A percentile compares a stretch with the other conserved stretches of the same genome.
These are phyloP conservation scores for Melastoma candidum DNA, from an alignment of 441 rosid genomes.

Conservation along the genomic window DNA sequence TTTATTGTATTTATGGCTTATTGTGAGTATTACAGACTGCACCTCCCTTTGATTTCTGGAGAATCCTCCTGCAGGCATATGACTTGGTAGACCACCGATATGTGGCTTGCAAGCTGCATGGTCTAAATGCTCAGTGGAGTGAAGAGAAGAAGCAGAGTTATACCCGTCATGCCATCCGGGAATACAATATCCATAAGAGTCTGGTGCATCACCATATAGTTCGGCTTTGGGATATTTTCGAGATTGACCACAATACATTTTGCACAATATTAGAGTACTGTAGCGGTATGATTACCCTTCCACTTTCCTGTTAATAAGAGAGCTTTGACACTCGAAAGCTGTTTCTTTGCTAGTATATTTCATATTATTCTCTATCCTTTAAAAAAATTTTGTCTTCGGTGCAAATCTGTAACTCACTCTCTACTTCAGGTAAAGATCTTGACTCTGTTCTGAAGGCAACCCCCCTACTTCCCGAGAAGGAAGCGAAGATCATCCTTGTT, in stretches of 20 bases:
- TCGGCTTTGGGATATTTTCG: slow-evolving; percentile 98
- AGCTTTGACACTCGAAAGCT: slow-evolving; percentile 7
- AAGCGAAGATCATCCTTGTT: slow-evolving; percentile 84
- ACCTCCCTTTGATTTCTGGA: slow-evolving; percentile 33
- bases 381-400: not conserved
- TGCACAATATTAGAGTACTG: slow-evolving; percentile 98
- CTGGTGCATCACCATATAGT: slow-evolving; percentile 98
- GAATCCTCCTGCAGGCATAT: slow-evolving; percentile 86
- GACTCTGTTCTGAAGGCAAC: slow-evolving; percentile 96
- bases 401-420: slow-evolving; percentile 10
- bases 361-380: slow-evolving; percentile 1
- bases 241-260: slow-evolving; percentile 95
- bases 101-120: slow-evolving; percentile 98
- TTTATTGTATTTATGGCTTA: no score
- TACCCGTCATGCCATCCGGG: slow-evolving; percentile 87
- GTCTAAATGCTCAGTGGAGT: slow-evolving; percentile 97
- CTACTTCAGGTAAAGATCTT: slow-evolving; percentile 81
- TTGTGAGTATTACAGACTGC: no score
- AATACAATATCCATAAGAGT: slow-evolving; percentile 94
- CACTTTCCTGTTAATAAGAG: not conserved
- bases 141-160: slow-evolving; percentile 99
- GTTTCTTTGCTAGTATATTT: slow-evolving; percentile 1
- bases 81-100: slow-evolving; percentile 97
- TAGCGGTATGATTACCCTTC: slow-evolving; percentile 42
- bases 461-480: slow-evolving; percentile 85